Evolutionary conservation across 192 early-diverging fungal species (phyloP), one percentile per base, ranked within the genome.

Genomic region (Coemansia sp.): DNA sequence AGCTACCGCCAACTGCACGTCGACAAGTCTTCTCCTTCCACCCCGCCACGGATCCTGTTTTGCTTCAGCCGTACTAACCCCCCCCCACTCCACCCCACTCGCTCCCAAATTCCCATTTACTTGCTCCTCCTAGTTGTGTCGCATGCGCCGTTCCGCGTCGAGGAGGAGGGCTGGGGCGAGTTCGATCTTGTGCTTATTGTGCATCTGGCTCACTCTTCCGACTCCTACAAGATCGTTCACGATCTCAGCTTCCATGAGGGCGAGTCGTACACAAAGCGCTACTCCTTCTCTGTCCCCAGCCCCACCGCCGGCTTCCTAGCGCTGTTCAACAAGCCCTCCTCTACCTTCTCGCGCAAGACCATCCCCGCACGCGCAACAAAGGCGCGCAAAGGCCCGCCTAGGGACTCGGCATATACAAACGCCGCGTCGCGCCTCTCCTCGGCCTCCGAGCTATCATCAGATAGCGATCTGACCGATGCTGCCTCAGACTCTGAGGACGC

Each of bases 131-230:
- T 76, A 81, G 78, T 81, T 55, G 62, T 71, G 16, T 55, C 65
- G 14, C 70, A 60, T 15, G 63, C 74, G 59, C 83, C 83, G 24
- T 84, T 76, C 59, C 49, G 59, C 41, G 64, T 84, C 24, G 60
- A 70, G 57, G 73, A 84, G 63, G 68, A 73, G 38, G 83, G 83
- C 48, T 84, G 83, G 83, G 83, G 83, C 64, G 77, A 84, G 68
- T 84, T 84, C 39, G 77, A 79, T 65, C 65, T 84, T n/a, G 58
- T 65, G 2, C 61, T 80, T 34, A 46, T 71, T 39, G 72, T 84
- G 23, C 71, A 84, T 49, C 73, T 78, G 52, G 55, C 64, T 38
- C 39, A 80, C 62, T 62, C 68, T 45, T 21, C 60, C 2, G 77
- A 73, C 34, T 62, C 73, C 5, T 34, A 58, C 57, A 69, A 44